A percentile compares a stretch with the other conserved stretches of the same genome.
phyloP scores from a whole-genome alignment of 768 basidiomycete genomes.

The Hypholoma fasciculare region DNA sequence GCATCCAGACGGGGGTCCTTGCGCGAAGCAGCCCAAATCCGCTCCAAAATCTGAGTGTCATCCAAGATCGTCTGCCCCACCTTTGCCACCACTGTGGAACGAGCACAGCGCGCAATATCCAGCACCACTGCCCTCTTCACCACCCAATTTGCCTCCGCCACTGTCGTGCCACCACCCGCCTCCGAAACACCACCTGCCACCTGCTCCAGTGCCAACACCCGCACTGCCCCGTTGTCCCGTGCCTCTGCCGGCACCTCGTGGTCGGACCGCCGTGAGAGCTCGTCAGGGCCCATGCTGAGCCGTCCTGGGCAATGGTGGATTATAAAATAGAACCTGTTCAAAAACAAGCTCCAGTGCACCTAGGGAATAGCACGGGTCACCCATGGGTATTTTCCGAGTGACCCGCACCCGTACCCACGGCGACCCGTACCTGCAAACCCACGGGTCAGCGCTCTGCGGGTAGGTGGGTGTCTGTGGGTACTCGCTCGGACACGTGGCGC shows the following conservation, averaged over 20 bases:
- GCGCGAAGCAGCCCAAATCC: background rate
- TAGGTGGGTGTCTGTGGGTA: background rate
- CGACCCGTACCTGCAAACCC: background rate
- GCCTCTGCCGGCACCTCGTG: conserved; percentile 4
- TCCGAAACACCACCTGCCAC: background rate
- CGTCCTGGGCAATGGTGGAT: conserved; percentile 27
- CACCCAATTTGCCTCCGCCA: background rate
- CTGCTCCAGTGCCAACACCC: background rate
- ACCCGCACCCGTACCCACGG: background rate
- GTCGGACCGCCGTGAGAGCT: conserved; percentile 21
- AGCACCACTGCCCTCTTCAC: background rate
- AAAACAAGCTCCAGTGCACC: conserved; percentile 35
- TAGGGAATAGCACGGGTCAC: conserved; percentile 1
- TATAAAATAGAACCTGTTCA: conserved; percentile 33
- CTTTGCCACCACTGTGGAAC: background rate
- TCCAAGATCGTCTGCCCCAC: background rate
- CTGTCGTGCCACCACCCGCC: no score
- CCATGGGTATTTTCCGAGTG: background rate
- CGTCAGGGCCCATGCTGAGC: conserved; percentile 17
- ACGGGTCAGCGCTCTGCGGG: conserved; percentile 10
- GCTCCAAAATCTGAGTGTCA: background rate
- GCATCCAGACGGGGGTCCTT: background rate
- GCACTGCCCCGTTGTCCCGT: background rate
- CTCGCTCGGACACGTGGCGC: no score
- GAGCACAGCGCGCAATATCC: background rate